These are phyloP conservation scores for Nelumbo lutea DNA, from an alignment of 164 flowering plant species.

Conservation along the genomic window DNA sequence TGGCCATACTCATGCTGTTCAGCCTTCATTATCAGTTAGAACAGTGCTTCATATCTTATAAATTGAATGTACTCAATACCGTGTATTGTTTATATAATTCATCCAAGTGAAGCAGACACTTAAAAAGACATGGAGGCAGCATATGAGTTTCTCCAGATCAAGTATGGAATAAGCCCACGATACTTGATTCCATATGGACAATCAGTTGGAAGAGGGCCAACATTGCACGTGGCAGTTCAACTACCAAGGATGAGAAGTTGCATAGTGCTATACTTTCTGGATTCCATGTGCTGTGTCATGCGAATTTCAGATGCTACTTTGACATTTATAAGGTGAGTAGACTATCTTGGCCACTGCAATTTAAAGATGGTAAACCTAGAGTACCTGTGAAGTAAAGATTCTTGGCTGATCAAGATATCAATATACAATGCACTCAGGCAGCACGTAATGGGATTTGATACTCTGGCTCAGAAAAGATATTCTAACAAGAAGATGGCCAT, in stretches of 20 bases:
- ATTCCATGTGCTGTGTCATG: constrained; percentile 78
- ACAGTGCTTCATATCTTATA: too few species aligned
- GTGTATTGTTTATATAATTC: constrained; percentile 9
- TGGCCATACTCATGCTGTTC: too few species aligned
- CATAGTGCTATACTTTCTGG: constrained; percentile 96
- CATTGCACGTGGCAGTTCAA: constrained; percentile 79
- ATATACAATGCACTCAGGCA: too few species aligned
- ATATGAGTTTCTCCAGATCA: constrained; percentile 76
- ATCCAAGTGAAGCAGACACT: constrained; percentile 82
- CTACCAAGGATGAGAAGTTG: constrained; percentile 67
- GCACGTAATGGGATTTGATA: too few species aligned
- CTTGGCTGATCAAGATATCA: too few species aligned
- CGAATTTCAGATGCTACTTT: constrained; percentile 78
- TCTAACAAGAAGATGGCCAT: too few species aligned
- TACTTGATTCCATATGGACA: constrained; percentile 83
- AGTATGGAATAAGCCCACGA: constrained; percentile 76
- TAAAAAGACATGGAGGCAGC: constrained; percentile 90
- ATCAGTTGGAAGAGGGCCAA: constrained; percentile 97
- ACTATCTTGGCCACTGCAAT: constrained; percentile 6
- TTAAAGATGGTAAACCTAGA: not conserved
- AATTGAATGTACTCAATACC: too few species aligned
- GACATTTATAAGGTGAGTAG: constrained; percentile 87
- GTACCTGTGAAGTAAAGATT: not conserved
- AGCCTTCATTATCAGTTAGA: too few species aligned
- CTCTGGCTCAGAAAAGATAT: too few species aligned